Conservation (phyloP, 2,329 filamentous ascomycete species). For the Epichloe typhina region DNA sequence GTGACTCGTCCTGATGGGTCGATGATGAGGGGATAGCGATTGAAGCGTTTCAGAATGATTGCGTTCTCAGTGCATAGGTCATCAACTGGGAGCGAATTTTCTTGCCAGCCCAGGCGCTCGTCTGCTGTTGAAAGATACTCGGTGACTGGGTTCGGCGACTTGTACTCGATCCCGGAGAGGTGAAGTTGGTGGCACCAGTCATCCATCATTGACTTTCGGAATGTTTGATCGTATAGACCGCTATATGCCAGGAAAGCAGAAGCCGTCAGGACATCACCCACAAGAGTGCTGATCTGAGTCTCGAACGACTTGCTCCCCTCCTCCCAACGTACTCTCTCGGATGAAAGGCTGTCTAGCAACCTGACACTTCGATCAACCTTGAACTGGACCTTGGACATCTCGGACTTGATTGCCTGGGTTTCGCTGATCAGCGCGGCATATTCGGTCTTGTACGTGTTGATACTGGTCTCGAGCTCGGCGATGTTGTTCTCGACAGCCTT, state of each 20-base stretch:
- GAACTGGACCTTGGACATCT: constrained; percentile 93
- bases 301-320: constrained; percentile 96
- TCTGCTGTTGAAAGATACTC: constrained; percentile 96
- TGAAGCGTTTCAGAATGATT: constrained; percentile 94
- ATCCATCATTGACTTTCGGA: constrained; percentile 94
- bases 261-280: constrained; percentile 92
- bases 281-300: constrained; percentile 90
- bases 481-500: constrained; percentile 86
- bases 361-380: constrained; percentile 96
- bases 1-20: constrained; percentile 91
- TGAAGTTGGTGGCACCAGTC: constrained; percentile 93
- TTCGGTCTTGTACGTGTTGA: constrained; percentile 88
- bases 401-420: constrained; percentile 90
- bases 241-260: constrained; percentile 94
- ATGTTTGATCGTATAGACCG: constrained; percentile 94
- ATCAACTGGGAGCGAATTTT: constrained; percentile 84
- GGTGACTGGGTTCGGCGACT: constrained; percentile 84
- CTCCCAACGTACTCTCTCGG: constrained; percentile 88
- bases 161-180: constrained; percentile 85
- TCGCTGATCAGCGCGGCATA: constrained; percentile 94
- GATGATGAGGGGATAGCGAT: constrained; percentile 95
- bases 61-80: constrained; percentile 98
- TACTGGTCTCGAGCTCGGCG: constrained; percentile 71
- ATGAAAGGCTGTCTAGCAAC: constrained; percentile 86
- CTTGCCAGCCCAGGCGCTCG: constrained; percentile 88